Conservation (phyloP, 768 basidiomycete species). For the Termitomyces sp. region DNA sequence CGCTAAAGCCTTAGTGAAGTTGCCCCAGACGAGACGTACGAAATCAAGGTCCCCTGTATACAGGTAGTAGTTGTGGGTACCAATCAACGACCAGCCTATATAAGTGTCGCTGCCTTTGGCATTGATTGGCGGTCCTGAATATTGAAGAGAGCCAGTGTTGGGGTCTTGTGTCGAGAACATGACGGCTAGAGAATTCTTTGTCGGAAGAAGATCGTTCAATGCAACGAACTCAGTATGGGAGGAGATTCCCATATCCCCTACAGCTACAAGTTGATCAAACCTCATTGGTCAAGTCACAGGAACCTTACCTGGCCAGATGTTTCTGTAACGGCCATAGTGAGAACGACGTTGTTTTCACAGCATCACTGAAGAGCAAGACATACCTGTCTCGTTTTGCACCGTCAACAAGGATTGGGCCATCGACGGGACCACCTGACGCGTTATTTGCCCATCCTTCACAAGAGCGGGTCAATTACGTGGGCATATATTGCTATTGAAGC, state of each 20-base stretch:
- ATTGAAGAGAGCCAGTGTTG: constrained; percentile 40
- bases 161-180: constrained; percentile 49
- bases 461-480: neutral
- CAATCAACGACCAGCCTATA: constrained; percentile 49
- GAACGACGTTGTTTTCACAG: neutral
- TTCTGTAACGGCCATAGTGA: constrained; percentile 16
- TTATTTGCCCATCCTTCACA: constrained; percentile 44
- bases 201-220: constrained; percentile 31
- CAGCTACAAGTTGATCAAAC: neutral
- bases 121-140: constrained; percentile 38
- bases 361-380: constrained; percentile 7
- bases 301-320: constrained; percentile 24
- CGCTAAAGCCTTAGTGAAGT: constrained; percentile 36
- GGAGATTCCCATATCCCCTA: constrained; percentile 42
- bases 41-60: constrained; percentile 48
- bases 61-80: constrained; percentile 36
- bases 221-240: constrained; percentile 34
- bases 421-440: constrained; percentile 42
- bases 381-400: constrained; percentile 52
- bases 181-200: constrained; percentile 45
- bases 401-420: constrained; percentile 51
- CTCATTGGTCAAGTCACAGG: too few species aligned
- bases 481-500: neutral
- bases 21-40: constrained; percentile 39
- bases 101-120: constrained; percentile 40